Percentiles rank a stretch among this genome's conserved stretches.
Conservation (phyloP, 2,329 filamentous ascomycete species). For the Diaporthe velutina region DNA sequence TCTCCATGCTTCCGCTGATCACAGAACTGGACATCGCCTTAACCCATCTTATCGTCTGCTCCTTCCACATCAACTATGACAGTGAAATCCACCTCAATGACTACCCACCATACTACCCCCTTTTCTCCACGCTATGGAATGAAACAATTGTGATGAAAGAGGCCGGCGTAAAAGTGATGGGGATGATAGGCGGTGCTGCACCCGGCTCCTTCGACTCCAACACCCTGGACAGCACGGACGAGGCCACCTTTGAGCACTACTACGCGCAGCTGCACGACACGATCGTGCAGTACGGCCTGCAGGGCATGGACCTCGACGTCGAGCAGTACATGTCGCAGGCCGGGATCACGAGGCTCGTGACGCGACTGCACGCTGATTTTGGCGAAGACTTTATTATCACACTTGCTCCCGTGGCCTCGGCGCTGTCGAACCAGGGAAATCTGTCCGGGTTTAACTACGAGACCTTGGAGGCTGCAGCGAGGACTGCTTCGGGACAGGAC, state of each 20-base stretch:
- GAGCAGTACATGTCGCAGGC: constrained; percentile 80
- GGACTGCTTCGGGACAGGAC: constrained; percentile 47
- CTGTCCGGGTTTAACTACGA: constrained; percentile 88
- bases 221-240: constrained; percentile 66
- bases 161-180: constrained; percentile 82
- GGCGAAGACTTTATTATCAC: constrained; percentile 80
- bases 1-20: constrained; percentile 67
- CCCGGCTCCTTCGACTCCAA: constrained; percentile 74
- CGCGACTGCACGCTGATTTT: constrained; percentile 77
- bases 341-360: constrained; percentile 76
- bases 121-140: constrained; percentile 81
- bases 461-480: constrained; percentile 76
- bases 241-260: constrained; percentile 76
- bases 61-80: constrained; percentile 82
- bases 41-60: constrained; percentile 89
- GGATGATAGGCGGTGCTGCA: constrained; percentile 89
- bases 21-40: constrained; percentile 60
- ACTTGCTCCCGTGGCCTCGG: constrained; percentile 84
- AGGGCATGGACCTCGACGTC: constrained; percentile 83
- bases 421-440: constrained; percentile 68
- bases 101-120: constrained; percentile 74
- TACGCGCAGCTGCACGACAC: constrained; percentile 78
- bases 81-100: constrained; percentile 85
- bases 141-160: constrained; percentile 81
- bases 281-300: constrained; percentile 70